These are phyloP conservation scores for Talaromyces trachyspermus DNA, from an alignment of 495 filamentous ascomycete species.

Conservation along the genomic window DNA sequence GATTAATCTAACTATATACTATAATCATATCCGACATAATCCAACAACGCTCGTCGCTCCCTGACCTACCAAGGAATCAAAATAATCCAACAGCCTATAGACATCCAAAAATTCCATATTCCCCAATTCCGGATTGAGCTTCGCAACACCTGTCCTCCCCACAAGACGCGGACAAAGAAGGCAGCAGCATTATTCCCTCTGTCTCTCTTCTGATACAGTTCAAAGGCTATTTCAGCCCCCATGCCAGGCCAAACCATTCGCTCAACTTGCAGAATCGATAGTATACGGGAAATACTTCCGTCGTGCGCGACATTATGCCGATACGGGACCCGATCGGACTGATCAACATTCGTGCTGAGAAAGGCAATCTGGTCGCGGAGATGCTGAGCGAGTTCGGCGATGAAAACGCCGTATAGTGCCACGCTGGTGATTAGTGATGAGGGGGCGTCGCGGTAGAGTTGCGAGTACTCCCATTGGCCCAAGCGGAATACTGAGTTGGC, in stretches of 20 bases:
- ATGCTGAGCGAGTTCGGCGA: constrained; percentile 55
- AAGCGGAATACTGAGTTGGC: constrained; percentile 58
- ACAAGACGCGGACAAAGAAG: constrained; percentile 52
- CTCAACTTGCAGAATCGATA: constrained; percentile 57
- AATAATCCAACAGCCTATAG: constrained; percentile 51
- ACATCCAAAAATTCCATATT: constrained; percentile 55
- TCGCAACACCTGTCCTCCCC: constrained; percentile 50
- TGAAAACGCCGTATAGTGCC: constrained; percentile 52
- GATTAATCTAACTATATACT: background rate
- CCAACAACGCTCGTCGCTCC: constrained; percentile 37
- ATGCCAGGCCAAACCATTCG: constrained; percentile 71
- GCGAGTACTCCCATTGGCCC: constrained; percentile 63
- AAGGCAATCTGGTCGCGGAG: constrained; percentile 36
- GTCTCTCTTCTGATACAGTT: constrained; percentile 37
- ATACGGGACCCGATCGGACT: constrained; percentile 33
- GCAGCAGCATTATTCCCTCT: constrained; percentile 16
- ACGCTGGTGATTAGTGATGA: constrained; percentile 46
- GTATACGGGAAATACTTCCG: constrained; percentile 52
- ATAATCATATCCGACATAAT: constrained; percentile 17
- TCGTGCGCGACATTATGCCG: constrained; percentile 66
- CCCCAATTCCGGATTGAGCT: constrained; percentile 54
- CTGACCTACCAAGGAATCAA: constrained; percentile 54
- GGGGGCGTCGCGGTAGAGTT: constrained; percentile 54
- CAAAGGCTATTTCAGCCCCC: constrained; percentile 63
- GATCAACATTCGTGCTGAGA: background rate